phyloP scores from a whole-genome alignment of 495 filamentous ascomycete genomes.

The Alectoria sarmentosa region DNA sequence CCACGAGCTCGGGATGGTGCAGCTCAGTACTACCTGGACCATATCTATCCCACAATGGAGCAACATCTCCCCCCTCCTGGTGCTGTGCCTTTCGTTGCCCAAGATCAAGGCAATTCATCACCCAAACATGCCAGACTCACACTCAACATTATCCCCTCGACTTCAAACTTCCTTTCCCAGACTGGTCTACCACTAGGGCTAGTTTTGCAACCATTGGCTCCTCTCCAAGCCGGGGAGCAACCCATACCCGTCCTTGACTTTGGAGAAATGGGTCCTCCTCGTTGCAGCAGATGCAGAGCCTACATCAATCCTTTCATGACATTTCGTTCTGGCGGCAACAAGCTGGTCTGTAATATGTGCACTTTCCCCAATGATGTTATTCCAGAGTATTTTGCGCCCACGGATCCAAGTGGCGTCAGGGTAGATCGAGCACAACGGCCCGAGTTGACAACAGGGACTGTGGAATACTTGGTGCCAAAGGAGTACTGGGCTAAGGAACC shows the following conservation, averaged over 20 bases:
- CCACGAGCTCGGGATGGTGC: slow-evolving; percentile 75
- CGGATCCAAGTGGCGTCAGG: slow-evolving; percentile 78
- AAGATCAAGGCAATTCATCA: slow-evolving; percentile 94
- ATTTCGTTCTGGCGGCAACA: slow-evolving; percentile 88
- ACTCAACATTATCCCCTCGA: slow-evolving; percentile 83
- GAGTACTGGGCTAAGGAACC: slow-evolving; percentile 98
- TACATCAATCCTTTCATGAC: slow-evolving; percentile 99
- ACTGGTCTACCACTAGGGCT: slow-evolving; percentile 84
- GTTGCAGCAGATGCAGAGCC: slow-evolving; percentile 86
- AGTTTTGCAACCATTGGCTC: slow-evolving; percentile 81
- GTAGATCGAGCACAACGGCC: slow-evolving; percentile 86
- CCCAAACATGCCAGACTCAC: slow-evolving; percentile 90
- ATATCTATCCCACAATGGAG: slow-evolving; percentile 92
- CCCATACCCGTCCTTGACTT: slow-evolving; percentile 92
- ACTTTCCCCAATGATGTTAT: slow-evolving; percentile 94
- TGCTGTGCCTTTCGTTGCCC: slow-evolving; percentile 81
- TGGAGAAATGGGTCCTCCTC: slow-evolving; percentile 82
- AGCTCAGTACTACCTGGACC: slow-evolving; percentile 73
- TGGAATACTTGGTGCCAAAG: slow-evolving; percentile 94
- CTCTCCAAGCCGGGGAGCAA: slow-evolving; percentile 74
- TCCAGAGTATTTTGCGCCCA: slow-evolving; percentile 85
- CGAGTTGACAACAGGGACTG: slow-evolving; percentile 83
- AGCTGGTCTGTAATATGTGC: slow-evolving; percentile 98
- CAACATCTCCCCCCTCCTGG: slow-evolving; percentile 84
- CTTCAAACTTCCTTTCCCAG: slow-evolving; percentile 66